Conservation (phyloP, 768 basidiomycete genomes). For the Chalciporus piperatus region DNA sequence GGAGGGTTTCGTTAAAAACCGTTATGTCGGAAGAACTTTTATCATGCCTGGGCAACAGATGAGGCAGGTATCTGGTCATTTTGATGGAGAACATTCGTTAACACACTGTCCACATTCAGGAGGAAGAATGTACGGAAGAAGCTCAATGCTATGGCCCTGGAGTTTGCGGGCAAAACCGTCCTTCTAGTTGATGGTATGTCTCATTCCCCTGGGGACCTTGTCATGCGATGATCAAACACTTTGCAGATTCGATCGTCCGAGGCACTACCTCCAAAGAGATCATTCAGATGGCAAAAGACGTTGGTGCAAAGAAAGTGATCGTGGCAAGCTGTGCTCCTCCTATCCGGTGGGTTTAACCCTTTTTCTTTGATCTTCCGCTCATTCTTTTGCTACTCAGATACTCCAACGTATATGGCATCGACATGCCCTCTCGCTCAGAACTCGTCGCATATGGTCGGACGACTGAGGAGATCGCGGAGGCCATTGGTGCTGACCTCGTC, state of each 20-base stretch:
- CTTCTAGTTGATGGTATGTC: constrained; percentile 88
- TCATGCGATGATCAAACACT: not conserved
- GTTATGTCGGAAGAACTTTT: constrained; percentile 97
- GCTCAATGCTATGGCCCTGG: constrained; percentile 97
- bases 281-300: constrained; percentile 98
- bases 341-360: constrained; percentile 58
- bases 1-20: constrained; percentile 98
- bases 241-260: constrained; percentile 91
- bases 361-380: not conserved
- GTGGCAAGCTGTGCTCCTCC: constrained; percentile 97
- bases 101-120: constrained; percentile 38
- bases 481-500: constrained; percentile 92
- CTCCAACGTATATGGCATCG: constrained; percentile 98
- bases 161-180: constrained; percentile 90
- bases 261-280: constrained; percentile 99
- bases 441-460: constrained; percentile 84
- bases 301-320: constrained; percentile 93
- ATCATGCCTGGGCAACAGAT: constrained; percentile 99
- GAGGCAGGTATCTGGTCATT: constrained; percentile 47
- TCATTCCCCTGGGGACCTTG: not conserved
- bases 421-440: constrained; percentile 96
- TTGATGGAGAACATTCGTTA: not conserved
- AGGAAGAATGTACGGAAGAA: constrained; percentile 93
- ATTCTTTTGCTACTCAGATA: constrained; percentile 41
- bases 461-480: constrained; percentile 64